Base-by-base conservation (phyloP, 371 early-diverging fungal genomes). In the Rhizopus sp. region DNA sequence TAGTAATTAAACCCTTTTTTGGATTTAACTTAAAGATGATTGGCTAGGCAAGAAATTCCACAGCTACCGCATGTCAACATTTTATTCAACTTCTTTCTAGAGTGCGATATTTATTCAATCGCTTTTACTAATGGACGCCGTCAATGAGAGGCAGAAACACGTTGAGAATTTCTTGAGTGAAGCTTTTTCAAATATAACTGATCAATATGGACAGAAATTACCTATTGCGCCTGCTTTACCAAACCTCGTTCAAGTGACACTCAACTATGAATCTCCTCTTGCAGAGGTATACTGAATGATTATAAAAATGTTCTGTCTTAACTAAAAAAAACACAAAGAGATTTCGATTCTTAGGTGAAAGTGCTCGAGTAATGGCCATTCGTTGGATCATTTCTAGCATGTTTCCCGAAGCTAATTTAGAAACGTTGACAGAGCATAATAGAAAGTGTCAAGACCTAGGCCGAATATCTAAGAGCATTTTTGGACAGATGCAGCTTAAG, bases 191-290 rank as follows among this genome's bases (percentile, higher is more conserved):
- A 46, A 46, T 23, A 17, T 46, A 9, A 29, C 30, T 9, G 46
- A 46, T 46, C 46, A 46, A 29, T 46, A 29, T 46, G 46, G 46
- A 29, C 46, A 46, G 8, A 46, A 46, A 46, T 7, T 29, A 46
- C 9, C 9, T 12, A 46, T 46, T 12, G 29, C 7, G 23, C 46
- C 46, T 29, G 46, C 46, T 23, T 46, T 46, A 46, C 29, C 17
- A n/a, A 46, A 29, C 4, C 30, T 46, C 7, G 15, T 15, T 23
- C 29, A 46, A 7, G 46, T 46, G 7, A 46, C 46, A 9, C 7
- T 46, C 7, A n/a, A 29, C 29, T 46, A 16, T 46, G 46, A 46
- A 46, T 17, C 17, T 29, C 16, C 46, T 46, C 30, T 17, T 46
- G 17, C 8, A 29, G 46, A 46, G 7, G 46, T 46, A 46, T n/a